These are phyloP conservation scores for Kwoniella dejecticola DNA, from an alignment of 768 basidiomycete genomes.

Conservation along the genomic window DNA sequence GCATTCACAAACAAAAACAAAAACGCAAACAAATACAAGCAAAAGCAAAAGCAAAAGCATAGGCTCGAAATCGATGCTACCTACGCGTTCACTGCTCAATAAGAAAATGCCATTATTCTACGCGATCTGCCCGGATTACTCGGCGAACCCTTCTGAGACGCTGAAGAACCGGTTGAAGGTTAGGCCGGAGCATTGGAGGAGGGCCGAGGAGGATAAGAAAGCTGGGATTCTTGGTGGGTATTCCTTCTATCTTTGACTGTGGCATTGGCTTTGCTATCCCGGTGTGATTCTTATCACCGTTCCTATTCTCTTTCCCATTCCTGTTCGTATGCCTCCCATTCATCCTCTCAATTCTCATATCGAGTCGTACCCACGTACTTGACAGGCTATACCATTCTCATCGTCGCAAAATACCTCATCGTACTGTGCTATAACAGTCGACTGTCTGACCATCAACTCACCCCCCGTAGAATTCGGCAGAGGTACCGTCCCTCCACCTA, in stretches of 20 bases:
- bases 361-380: too few relatives aligned
- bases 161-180: conserved; percentile 43
- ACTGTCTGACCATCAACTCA: background rate
- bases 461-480: conserved; percentile 13
- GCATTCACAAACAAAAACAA: too few relatives aligned
- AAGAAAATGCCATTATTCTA: conserved; percentile 14
- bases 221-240: conserved; percentile 17
- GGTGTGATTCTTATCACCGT: background rate
- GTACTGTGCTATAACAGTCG: too few relatives aligned
- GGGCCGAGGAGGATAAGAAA: conserved; percentile 36
- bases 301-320: too few relatives aligned
- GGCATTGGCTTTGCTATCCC: background rate
- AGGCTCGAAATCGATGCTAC: background rate
- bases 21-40: too few relatives aligned
- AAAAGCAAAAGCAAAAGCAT: too few relatives aligned
- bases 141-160: conserved; percentile 10
- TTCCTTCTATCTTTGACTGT: background rate
- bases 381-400: too few relatives aligned
- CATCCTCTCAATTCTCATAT: too few relatives aligned
- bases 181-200: conserved; percentile 40
- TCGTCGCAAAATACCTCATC: too few relatives aligned
- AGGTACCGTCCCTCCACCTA: conserved; percentile 15
- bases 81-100: background rate
- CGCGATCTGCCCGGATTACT: conserved; percentile 46
- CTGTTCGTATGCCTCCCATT: too few relatives aligned